These are phyloP conservation scores for Ophiostoma sp. DNA, from an alignment of 2,329 filamentous ascomycete species.

Conservation along the genomic window DNA sequence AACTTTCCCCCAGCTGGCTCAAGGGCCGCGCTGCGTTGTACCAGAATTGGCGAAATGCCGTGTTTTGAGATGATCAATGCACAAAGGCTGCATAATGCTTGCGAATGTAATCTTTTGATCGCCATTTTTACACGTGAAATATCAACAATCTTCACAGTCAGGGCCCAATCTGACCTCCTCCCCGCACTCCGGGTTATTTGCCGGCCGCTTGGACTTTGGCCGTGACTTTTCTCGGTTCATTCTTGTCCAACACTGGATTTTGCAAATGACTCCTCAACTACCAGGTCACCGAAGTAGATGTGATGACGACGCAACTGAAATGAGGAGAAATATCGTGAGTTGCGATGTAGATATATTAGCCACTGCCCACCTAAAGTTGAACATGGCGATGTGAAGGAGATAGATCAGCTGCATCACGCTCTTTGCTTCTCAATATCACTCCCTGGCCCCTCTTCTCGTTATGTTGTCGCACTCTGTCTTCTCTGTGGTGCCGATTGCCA, in stretches of 20 bases:
- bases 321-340: not conserved
- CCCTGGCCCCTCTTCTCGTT: not conserved
- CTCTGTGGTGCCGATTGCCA: not conserved
- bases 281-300: not conserved
- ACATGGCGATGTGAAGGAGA: not conserved
- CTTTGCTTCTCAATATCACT: not conserved
- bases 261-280: not conserved
- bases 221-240: not conserved
- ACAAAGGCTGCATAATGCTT: not conserved
- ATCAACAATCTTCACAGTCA: not conserved
- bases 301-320: not conserved
- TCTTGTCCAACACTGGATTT: not conserved
- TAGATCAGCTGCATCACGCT: not conserved
- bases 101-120: not conserved
- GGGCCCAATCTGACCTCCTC: not conserved
- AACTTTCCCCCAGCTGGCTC: not conserved
- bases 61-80: not conserved
- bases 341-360: not conserved
- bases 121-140: not conserved
- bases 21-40: not conserved
- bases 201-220: not conserved
- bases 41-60: not conserved
- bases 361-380: not conserved
- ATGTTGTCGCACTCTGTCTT: not conserved
- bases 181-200: not conserved